phyloP scores from a whole-genome alignment of 2,329 filamentous ascomycete species.

The Clonostachys solani region DNA sequence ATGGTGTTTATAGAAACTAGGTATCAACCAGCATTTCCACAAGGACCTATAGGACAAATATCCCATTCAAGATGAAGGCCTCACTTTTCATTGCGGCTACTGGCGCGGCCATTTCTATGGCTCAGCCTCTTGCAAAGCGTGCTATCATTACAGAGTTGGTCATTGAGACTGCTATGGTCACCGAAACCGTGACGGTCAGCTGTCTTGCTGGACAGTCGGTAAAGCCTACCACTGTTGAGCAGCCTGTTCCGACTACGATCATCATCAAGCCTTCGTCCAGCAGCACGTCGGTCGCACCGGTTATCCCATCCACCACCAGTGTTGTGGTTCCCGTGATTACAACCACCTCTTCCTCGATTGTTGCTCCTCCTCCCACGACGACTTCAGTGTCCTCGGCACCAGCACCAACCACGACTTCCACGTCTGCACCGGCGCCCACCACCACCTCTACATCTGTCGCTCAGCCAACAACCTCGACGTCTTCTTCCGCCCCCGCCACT shows the following conservation, averaged over 20 bases:
- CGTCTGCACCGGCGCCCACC: constrained; percentile 7
- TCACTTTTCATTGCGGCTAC: constrained; percentile 38
- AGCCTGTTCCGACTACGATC: constrained; percentile 5
- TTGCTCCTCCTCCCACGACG: constrained; percentile 1
- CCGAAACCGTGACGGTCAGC: constrained; percentile 27
- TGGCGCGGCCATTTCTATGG: constrained; percentile 39
- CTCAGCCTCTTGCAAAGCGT: constrained; percentile 34
- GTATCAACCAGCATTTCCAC: constrained; percentile 1
- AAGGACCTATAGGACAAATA: constrained; percentile 1
- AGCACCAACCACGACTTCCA: constrained; percentile 1
- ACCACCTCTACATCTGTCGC: constrained; percentile 1
- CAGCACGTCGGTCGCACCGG: constrained; percentile 2
- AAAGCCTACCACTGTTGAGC: constrained; percentile 11
- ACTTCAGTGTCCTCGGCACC: neutral
- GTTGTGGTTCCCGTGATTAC: constrained; percentile 1
- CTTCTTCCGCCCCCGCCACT: constrained; percentile 4
- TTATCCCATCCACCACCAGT: neutral
- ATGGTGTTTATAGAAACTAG: neutral
- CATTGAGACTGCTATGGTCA: constrained; percentile 35
- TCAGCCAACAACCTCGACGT: constrained; percentile 11
- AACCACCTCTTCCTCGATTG: constrained; percentile 1
- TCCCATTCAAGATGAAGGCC: constrained; percentile 40
- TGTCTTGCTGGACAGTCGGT: constrained; percentile 15
- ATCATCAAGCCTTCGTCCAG: constrained; percentile 1
- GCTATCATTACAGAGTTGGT: constrained; percentile 33